Evolutionary conservation across 2,329 filamentous ascomycete species (phyloP).

Genomic region (Dothideomycetes sp.): DNA sequence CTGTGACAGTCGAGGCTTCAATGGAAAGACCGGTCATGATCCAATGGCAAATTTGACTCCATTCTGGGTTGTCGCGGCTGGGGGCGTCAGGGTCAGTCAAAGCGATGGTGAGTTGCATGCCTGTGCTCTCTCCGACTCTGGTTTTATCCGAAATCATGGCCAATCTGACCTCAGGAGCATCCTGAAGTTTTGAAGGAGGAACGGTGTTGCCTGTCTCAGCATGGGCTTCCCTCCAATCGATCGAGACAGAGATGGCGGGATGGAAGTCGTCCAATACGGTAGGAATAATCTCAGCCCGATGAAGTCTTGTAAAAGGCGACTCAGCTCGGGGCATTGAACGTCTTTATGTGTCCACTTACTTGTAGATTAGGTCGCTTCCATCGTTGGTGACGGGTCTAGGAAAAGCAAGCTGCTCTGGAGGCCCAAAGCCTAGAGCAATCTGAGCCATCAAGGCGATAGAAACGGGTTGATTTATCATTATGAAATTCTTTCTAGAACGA

Average conservation of each 20-base stretch:
- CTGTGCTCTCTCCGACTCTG: neutral
- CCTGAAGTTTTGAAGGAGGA: conserved; percentile 34
- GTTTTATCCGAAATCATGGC: too few relatives aligned
- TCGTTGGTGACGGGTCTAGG: too few relatives aligned
- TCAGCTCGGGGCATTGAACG: too few relatives aligned
- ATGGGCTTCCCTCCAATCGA: conserved; percentile 39
- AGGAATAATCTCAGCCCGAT: conserved; percentile 25
- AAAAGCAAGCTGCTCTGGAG: too few relatives aligned
- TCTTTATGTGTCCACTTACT: too few relatives aligned
- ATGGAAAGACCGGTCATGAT: conserved; percentile 32
- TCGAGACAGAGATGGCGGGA: conserved; percentile 43
- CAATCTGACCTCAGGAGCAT: conserved; percentile 30
- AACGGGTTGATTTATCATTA: too few relatives aligned
- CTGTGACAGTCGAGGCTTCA: neutral
- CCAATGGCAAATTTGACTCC: conserved; percentile 52
- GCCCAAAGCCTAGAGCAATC: too few relatives aligned
- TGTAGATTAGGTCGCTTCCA: too few relatives aligned
- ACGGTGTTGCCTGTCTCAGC: conserved; percentile 48
- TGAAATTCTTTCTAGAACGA: too few relatives aligned
- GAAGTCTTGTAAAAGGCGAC: too few relatives aligned
- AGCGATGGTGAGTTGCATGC: conserved; percentile 33
- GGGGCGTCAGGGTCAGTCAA: conserved; percentile 53
- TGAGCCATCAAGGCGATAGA: too few relatives aligned
- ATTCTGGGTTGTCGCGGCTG: conserved; percentile 43
- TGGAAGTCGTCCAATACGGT: conserved; percentile 50